Evolutionary conservation across 2,329 filamentous ascomycete species (phyloP).

Genomic region (Mycocentrospora acerina): DNA sequence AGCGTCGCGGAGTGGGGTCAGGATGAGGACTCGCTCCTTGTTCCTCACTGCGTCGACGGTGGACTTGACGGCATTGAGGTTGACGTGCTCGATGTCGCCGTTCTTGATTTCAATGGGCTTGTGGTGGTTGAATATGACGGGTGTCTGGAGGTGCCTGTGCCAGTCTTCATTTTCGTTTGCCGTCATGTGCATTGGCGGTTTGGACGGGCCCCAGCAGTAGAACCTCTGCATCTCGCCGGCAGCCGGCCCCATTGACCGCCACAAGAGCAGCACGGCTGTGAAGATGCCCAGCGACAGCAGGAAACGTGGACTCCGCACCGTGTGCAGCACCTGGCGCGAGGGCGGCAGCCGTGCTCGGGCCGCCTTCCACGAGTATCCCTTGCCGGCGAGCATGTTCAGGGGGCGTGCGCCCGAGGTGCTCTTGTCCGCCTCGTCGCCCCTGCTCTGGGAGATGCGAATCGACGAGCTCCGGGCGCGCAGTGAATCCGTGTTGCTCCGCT

Average conservation of each 20-base stretch:
- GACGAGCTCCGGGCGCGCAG: conserved; percentile 34
- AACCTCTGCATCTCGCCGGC: conserved; percentile 91
- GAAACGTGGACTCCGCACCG: conserved; percentile 76
- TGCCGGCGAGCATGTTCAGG: conserved; percentile 77
- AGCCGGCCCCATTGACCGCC: conserved; percentile 79
- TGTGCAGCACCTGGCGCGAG: conserved; percentile 62
- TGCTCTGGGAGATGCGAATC: conserved; percentile 34
- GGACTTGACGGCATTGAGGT: conserved; percentile 83
- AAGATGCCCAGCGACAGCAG: conserved; percentile 71
- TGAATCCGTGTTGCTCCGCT: conserved; percentile 26
- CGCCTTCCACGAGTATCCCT: conserved; percentile 89
- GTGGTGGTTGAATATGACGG: conserved; percentile 95
- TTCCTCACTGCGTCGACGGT: conserved; percentile 77
- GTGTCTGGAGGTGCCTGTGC: conserved; percentile 85
- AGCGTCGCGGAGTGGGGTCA: conserved; percentile 92
- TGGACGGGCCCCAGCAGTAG: conserved; percentile 94
- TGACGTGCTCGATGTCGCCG: conserved; percentile 72
- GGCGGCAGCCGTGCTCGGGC: conserved; percentile 78
- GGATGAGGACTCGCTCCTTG: conserved; percentile 83
- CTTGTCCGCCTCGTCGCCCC: conserved; percentile 26
- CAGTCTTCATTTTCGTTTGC: conserved; percentile 87
- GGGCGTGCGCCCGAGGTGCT: conserved; percentile 14
- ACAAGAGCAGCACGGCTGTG: conserved; percentile 76
- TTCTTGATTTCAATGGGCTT: conserved; percentile 82
- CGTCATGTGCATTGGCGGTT: conserved; percentile 94